Percentiles rank a stretch among this genome's conserved stretches.
Conservation (phyloP, 306 rosid genomes). For the Quercus rubra region DNA sequence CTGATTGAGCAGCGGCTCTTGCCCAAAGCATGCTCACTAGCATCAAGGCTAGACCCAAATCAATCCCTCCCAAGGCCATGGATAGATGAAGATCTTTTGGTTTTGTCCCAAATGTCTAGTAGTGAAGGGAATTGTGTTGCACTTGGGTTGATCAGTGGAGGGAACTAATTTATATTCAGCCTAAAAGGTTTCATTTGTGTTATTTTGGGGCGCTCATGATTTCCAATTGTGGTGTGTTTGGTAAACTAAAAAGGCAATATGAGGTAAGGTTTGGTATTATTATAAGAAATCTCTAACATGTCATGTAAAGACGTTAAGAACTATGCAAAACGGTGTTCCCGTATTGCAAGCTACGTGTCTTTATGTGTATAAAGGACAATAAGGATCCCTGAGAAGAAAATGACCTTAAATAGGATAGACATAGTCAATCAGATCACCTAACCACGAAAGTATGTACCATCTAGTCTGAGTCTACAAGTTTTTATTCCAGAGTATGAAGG, state of each 20-base stretch:
- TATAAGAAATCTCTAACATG: not conserved
- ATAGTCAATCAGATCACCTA: not conserved
- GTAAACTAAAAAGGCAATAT: not conserved
- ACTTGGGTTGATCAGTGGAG: not conserved
- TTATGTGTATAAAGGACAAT: not conserved
- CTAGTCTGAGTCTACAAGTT: not conserved
- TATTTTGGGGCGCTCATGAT: not conserved
- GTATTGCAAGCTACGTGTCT: not conserved
- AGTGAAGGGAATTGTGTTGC: not conserved
- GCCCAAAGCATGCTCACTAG: slow-evolving; percentile 15
- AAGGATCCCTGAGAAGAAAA: not conserved
- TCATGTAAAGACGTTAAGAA: not conserved
- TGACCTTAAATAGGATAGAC: not conserved
- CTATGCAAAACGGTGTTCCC: not conserved
- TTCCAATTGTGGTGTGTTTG: not conserved
- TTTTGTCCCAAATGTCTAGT: not conserved
- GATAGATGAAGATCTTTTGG: not conserved
- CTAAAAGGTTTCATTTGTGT: not conserved
- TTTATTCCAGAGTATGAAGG: not conserved
- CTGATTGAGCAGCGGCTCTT: slow-evolving; percentile 3
- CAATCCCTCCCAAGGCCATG: slow-evolving; percentile 7
- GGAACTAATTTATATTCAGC: not conserved
- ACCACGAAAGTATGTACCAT: not conserved
- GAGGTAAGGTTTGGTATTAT: not conserved
- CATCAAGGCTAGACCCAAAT: slow-evolving; percentile 2